These are phyloP conservation scores for Cyclanthera cordifolia DNA, from an alignment of 306 rosid genomes.

Conservation along the genomic window DNA sequence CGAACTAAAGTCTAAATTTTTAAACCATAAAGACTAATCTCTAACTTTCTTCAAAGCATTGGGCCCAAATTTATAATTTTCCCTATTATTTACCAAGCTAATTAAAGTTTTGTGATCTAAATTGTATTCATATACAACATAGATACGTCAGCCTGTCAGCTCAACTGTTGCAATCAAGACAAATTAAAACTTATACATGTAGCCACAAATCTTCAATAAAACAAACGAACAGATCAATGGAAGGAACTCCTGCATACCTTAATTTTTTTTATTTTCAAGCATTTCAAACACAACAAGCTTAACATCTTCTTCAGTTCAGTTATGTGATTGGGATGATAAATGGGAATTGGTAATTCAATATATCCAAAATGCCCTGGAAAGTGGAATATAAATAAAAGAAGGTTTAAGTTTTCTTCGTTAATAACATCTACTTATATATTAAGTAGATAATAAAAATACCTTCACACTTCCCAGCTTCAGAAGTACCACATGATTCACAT, in stretches of 20 bases:
- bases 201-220: not conserved
- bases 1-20: no score
- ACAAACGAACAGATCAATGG: not conserved
- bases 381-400: conserved; percentile 10
- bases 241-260: conserved; percentile 44
- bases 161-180: not conserved
- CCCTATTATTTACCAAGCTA: not conserved
- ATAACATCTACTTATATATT: not conserved
- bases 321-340: conserved; percentile 80
- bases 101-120: not conserved
- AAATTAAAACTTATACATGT: not conserved
- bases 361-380: conserved; percentile 89
- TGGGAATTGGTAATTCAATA: conserved; percentile 68
- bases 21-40: no score
- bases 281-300: conserved; percentile 56
- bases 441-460: conserved; percentile 27
- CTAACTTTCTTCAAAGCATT: no score
- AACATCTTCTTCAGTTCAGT: conserved; percentile 56
- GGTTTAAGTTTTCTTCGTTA: conserved; percentile 6
- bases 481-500: conserved; percentile 90
- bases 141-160: not conserved
- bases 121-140: not conserved
- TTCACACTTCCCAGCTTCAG: conserved; percentile 81
- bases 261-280: conserved; percentile 55
- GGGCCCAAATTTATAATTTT: no score